phyloP scores from a whole-genome alignment of 768 basidiomycete species.

The Boletus huronensis region DNA sequence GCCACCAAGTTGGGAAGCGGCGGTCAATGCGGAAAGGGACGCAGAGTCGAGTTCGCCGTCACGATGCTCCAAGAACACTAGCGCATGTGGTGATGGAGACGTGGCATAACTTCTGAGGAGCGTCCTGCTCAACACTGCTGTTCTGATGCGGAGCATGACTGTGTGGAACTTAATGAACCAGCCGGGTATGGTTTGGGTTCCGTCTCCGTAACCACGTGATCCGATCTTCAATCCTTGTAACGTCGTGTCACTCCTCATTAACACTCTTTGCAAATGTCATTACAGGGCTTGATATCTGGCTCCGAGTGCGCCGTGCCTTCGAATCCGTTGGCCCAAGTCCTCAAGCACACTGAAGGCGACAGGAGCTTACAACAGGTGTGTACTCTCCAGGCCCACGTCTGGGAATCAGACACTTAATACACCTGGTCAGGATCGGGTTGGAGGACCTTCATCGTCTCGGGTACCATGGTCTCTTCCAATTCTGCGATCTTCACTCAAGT shows the following conservation, averaged over 20 bases:
- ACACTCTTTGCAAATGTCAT: constrained; percentile 47
- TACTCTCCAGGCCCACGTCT: not conserved
- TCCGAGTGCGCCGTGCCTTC: constrained; percentile 82
- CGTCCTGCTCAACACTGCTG: constrained; percentile 32
- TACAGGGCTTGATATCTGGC: constrained; percentile 80
- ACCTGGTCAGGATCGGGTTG: constrained; percentile 59
- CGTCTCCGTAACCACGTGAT: constrained; percentile 19
- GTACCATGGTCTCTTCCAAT: constrained; percentile 36
- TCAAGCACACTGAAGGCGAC: constrained; percentile 88
- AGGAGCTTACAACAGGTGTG: constrained; percentile 82
- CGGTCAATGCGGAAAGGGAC: constrained; percentile 87
- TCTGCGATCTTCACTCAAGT: not conserved
- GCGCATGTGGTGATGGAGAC: constrained; percentile 60
- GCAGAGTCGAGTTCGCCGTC: constrained; percentile 78
- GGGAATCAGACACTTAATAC: not conserved
- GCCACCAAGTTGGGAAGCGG: constrained; percentile 82
- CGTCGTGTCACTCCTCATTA: not conserved
- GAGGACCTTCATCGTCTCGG: constrained; percentile 67
- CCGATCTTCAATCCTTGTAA: not conserved
- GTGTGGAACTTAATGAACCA: not conserved
- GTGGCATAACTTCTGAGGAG: constrained; percentile 50
- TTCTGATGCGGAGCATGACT: constrained; percentile 21
- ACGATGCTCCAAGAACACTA: constrained; percentile 89
- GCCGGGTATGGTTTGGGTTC: not conserved
- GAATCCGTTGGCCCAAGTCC: constrained; percentile 85